Percentiles rank a stretch among this genome's conserved stretches.
phyloP scores from a whole-genome alignment of 768 basidiomycete genomes.

The Tephrocybe sp. region DNA sequence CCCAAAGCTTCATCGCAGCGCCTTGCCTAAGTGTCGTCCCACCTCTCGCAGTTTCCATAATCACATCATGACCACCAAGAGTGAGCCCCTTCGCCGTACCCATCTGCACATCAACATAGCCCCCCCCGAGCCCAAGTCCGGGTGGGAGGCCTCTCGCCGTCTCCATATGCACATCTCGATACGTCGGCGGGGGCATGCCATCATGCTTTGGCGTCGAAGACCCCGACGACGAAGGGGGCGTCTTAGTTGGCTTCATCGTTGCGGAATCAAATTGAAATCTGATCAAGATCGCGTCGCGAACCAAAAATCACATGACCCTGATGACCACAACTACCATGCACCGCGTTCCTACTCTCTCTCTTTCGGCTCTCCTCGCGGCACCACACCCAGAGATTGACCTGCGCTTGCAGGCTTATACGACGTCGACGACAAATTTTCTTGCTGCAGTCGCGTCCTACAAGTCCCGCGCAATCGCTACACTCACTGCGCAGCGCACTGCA shows the following conservation, averaged over 20 bases:
- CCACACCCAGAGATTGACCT: constrained; percentile 66
- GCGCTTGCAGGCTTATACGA: constrained; percentile 54
- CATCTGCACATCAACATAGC: constrained; percentile 60
- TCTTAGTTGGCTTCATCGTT: constrained; percentile 3
- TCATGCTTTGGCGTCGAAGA: constrained; percentile 26
- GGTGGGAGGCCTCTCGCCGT: constrained; percentile 63
- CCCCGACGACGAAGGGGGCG: constrained; percentile 17
- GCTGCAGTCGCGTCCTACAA: constrained; percentile 75
- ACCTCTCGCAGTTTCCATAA: constrained; percentile 66
- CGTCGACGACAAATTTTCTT: constrained; percentile 61
- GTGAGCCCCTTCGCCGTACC: constrained; percentile 69
- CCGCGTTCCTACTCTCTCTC: constrained; percentile 60
- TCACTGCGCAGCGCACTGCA: constrained; percentile 63
- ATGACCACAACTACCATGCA: not conserved
- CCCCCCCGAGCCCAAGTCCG: constrained; percentile 10
- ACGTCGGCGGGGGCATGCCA: constrained; percentile 15
- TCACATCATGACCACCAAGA: constrained; percentile 48
- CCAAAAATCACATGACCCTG: constrained; percentile 14
- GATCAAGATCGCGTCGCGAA: constrained; percentile 14
- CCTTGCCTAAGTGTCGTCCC: constrained; percentile 56
- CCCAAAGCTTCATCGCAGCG: constrained; percentile 75
- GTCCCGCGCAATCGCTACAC: constrained; percentile 64
- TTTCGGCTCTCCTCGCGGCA: constrained; percentile 54
- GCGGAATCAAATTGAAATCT: constrained; percentile 2
- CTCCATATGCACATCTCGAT: constrained; percentile 75